These are phyloP conservation scores for Silene latifolia DNA, from an alignment of 148 eudicot genomes.

Conservation along the genomic window DNA sequence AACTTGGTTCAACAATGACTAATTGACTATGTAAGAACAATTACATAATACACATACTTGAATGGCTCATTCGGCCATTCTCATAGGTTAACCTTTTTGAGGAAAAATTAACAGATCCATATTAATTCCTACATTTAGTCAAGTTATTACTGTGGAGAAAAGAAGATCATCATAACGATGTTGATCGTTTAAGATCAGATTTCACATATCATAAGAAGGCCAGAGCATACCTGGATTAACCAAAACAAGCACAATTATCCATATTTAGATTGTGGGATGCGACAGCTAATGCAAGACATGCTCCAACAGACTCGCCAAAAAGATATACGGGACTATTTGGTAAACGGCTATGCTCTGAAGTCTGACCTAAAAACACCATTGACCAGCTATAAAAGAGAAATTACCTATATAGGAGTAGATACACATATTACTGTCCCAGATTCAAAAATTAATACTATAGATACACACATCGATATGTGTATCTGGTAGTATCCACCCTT, in stretches of 20 bases:
- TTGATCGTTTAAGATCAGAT: not conserved
- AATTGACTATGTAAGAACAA: not conserved
- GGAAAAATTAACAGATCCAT: not conserved
- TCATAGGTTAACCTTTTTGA: not conserved
- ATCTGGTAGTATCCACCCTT: too few relatives aligned
- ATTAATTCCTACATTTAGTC: not conserved
- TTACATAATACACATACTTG: not conserved
- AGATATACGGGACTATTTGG: constrained; percentile 77
- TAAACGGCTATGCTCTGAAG: constrained; percentile 37
- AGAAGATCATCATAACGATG: not conserved
- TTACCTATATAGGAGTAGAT: too few relatives aligned
- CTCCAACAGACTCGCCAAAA: constrained; percentile 78
- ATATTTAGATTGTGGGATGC: constrained; percentile 67
- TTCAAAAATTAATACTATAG: too few relatives aligned
- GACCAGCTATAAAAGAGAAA: too few relatives aligned
- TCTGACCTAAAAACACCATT: constrained; percentile 40
- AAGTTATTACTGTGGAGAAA: not conserved
- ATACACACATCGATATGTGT: too few relatives aligned
- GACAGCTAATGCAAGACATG: constrained; percentile 74
- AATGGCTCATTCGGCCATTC: not conserved
- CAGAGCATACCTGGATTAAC: constrained; percentile 35
- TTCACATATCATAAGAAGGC: not conserved
- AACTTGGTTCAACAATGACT: not conserved
- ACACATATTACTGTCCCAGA: too few relatives aligned
- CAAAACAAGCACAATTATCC: constrained; percentile 47